A percentile compares a stretch with the other conserved stretches of the same genome.
phyloP scores from a whole-genome alignment of 768 basidiomycete genomes.

The Lentinus tigrinus region DNA sequence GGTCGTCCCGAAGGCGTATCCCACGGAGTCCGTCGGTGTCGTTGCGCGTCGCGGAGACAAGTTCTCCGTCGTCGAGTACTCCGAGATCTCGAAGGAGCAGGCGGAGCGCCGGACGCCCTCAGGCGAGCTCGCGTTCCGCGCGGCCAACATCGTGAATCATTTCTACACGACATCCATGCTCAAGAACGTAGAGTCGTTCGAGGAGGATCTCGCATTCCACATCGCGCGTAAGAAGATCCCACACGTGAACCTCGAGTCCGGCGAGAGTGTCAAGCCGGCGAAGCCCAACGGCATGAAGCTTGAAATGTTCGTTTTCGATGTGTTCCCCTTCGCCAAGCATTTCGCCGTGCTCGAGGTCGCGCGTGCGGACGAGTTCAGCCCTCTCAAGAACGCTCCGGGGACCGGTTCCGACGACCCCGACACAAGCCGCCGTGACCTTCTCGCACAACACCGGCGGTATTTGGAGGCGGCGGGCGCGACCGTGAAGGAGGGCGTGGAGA shows the following conservation, averaged over 20 bases:
- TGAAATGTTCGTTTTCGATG: conserved; percentile 98
- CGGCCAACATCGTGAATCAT: conserved; percentile 97
- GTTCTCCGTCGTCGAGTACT: conserved; percentile 95
- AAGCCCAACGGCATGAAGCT: conserved; percentile 99
- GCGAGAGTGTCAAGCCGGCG: conserved; percentile 70
- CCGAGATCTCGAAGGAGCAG: conserved; percentile 88
- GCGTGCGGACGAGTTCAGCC: conserved; percentile 90
- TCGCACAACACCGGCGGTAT: conserved; percentile 86
- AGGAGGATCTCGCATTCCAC: conserved; percentile 90
- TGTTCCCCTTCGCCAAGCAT: conserved; percentile 85
- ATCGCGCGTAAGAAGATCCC: conserved; percentile 98
- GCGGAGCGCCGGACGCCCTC: conserved; percentile 71
- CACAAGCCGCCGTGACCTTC: conserved; percentile 86
- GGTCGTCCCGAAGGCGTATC: conserved; percentile 86
- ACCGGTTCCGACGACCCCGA: conserved; percentile 87
- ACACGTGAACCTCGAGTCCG: conserved; percentile 68
- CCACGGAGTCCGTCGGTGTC: conserved; percentile 94
- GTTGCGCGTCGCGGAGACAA: conserved; percentile 81
- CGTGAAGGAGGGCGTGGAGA: conserved; percentile 72
- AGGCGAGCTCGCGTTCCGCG: conserved; percentile 85
- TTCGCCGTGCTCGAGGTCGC: conserved; percentile 90
- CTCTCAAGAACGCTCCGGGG: conserved; percentile 96
- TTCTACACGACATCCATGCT: conserved; percentile 93
- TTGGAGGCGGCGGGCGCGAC: conserved; percentile 75
- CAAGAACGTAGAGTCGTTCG: conserved; percentile 73